A percentile compares a stretch with the other conserved stretches of the same genome.
These are phyloP conservation scores for Entomophthora muscae DNA, from an alignment of 371 early-diverging fungal genomes.

Conservation along the genomic window DNA sequence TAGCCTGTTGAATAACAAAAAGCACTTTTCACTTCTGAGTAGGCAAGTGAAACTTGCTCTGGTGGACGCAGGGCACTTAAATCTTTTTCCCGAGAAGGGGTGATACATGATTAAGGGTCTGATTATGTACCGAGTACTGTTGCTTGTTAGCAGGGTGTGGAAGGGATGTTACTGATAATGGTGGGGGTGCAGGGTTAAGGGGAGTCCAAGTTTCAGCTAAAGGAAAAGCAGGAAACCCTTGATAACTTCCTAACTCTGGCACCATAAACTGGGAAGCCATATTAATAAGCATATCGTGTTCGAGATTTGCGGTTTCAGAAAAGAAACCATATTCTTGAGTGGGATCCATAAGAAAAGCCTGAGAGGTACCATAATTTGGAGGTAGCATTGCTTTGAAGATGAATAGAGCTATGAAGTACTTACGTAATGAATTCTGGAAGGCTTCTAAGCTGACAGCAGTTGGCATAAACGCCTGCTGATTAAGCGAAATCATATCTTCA, in stretches of 20 bases:
- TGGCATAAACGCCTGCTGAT: too few relatives aligned
- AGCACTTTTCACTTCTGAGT: slow-evolving; percentile 47
- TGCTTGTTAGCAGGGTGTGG: too few relatives aligned
- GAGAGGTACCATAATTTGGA: background rate
- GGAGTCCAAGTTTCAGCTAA: slow-evolving; percentile 1
- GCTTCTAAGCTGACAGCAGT: too few relatives aligned
- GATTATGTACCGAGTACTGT: too few relatives aligned
- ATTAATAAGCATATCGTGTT: slow-evolving; percentile 65
- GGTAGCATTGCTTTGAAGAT: background rate
- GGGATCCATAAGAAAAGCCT: background rate
- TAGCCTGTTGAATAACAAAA: slow-evolving; percentile 79
- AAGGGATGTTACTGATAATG: too few relatives aligned
- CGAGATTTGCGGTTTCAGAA: slow-evolving; percentile 69
- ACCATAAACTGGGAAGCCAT: slow-evolving; percentile 32
- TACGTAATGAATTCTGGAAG: too few relatives aligned
- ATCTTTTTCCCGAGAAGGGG: too few relatives aligned
- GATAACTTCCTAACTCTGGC: background rate
- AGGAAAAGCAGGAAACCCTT: slow-evolving; percentile 2
- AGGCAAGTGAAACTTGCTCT: too few relatives aligned
- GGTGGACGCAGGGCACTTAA: background rate
- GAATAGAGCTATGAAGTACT: background rate
- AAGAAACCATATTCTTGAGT: slow-evolving; percentile 40
- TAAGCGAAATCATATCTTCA: too few relatives aligned
- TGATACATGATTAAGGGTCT: too few relatives aligned
- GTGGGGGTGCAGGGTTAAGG: slow-evolving; percentile 4